Base-by-base conservation (phyloP, 2,329 filamentous ascomycete species). In the Xylariaceae sp. region DNA sequence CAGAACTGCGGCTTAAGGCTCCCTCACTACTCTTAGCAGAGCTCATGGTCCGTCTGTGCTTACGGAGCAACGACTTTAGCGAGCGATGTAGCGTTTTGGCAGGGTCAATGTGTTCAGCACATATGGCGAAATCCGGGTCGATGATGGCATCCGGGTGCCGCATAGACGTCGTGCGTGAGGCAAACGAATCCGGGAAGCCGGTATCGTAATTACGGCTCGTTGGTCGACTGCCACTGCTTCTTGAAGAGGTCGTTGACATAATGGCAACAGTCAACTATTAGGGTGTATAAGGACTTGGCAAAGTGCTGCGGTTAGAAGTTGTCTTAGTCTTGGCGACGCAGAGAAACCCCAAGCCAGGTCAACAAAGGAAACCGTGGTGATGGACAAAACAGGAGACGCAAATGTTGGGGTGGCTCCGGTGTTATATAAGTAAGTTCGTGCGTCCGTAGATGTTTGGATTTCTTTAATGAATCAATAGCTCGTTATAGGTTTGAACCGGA, bases 141-240 rank as follows among this genome's bases (percentile, higher is more conserved):
- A 80, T 73, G 60, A 84, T 76, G 54, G 83, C 83, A 16, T 84
- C 81, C 19, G 83, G 83, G 56, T 86, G 82, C 18, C 79, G 80
- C 15, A 81, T 72, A 2, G 81, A 83, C 13, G 83, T 86, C 61
- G 84, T 86, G 57, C 77, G 74, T 43, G 61, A 50, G 36, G 64
- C 61, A 45, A 69, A 68, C 7, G 62, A 65, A 16, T 74, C 72
- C 64, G 61, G 67, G 41, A 68, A 70, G 26, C 67, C 67, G 16
- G 67, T 70, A 40, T 68, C 63, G 49, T 67, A 61, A 34, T 65
- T 61, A 29, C 65, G 65, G 51, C 65, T 68, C n/a, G 59, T 57
- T 19, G 62, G 63, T 34, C 65, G 64, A 47, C 62, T 67, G 56
- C 57, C 58, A 55, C 54, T 65, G 32, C 55, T 55, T 32, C 57